Percentiles rank a stretch among this genome's conserved stretches.
Conservation (phyloP, 768 basidiomycete species). For the Strobilomyces confusus region DNA sequence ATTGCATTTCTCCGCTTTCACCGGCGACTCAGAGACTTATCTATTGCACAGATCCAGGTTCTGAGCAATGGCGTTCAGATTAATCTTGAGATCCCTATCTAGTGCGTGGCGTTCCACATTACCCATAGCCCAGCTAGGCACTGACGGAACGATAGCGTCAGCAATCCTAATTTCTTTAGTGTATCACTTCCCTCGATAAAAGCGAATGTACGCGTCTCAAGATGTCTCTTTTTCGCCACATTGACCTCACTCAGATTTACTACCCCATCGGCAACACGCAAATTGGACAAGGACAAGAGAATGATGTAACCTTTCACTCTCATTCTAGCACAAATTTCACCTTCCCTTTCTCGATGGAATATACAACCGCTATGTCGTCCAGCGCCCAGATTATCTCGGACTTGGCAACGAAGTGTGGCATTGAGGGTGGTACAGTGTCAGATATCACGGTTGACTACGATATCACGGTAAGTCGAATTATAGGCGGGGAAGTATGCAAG, state of each 20-base stretch:
- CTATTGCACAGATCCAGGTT: slow-evolving; percentile 34
- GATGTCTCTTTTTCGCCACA: background rate
- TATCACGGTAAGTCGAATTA: slow-evolving; percentile 45
- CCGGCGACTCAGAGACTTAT: slow-evolving; percentile 10
- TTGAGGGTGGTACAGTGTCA: slow-evolving; percentile 38
- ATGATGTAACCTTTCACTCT: slow-evolving; percentile 45
- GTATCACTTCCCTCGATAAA: slow-evolving; percentile 62
- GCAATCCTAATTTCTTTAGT: slow-evolving; percentile 79
- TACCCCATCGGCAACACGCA: slow-evolving; percentile 72
- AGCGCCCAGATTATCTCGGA: slow-evolving; percentile 52
- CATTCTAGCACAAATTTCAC: slow-evolving; percentile 60
- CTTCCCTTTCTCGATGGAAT: slow-evolving; percentile 70
- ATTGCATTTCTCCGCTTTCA: slow-evolving; percentile 12
- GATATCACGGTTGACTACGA: slow-evolving; percentile 62
- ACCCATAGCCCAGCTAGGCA: background rate
- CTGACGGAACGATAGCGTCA: slow-evolving; percentile 46
- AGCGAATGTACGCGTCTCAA: slow-evolving; percentile 44
- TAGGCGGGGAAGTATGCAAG: background rate
- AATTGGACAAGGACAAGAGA: slow-evolving; percentile 59
- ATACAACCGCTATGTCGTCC: slow-evolving; percentile 53
- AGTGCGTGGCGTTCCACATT: slow-evolving; percentile 38
- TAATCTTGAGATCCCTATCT: slow-evolving; percentile 62
- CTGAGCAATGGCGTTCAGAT: slow-evolving; percentile 45
- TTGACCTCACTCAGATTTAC: slow-evolving; percentile 44
- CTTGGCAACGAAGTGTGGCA: slow-evolving; percentile 59